Evolutionary conservation across 192 early-diverging fungal genomes (phyloP).

Genomic region (Geranomyces michiganensis): DNA sequence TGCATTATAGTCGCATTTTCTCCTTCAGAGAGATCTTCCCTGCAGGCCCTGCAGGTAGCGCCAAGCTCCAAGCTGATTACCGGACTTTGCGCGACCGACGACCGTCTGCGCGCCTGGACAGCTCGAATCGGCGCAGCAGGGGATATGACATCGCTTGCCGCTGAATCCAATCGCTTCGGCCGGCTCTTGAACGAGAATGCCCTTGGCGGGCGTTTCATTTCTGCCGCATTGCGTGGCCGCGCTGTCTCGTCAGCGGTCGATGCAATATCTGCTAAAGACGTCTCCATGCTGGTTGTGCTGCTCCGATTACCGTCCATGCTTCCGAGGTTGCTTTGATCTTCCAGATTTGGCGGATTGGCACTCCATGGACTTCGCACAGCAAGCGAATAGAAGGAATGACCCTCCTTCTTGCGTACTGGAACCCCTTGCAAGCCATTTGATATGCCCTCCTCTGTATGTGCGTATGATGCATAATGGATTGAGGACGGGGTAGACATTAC

Average conservation of each 20-base stretch:
- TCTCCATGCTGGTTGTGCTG: background rate
- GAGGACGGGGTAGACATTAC: slow-evolving; percentile 24
- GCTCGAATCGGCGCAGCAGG: background rate
- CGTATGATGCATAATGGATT: slow-evolving; percentile 12
- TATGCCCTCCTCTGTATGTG: background rate
- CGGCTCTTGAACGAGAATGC: slow-evolving; percentile 22
- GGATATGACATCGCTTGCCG: background rate
- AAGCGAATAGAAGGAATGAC: slow-evolving; percentile 30
- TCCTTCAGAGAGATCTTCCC: slow-evolving; percentile 26
- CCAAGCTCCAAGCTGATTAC: slow-evolving; percentile 30
- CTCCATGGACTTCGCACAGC: slow-evolving; percentile 23
- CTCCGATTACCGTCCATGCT: slow-evolving; percentile 2
- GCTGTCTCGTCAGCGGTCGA: background rate
- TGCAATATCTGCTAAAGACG: background rate
- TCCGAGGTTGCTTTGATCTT: background rate
- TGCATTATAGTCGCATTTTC: slow-evolving; percentile 29
- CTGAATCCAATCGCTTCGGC: slow-evolving; percentile 10
- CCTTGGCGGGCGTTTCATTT: slow-evolving; percentile 3
- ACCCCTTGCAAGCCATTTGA: slow-evolving; percentile 9
- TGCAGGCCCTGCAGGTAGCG: slow-evolving; percentile 36
- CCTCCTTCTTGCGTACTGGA: slow-evolving; percentile 28
- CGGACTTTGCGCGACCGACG: slow-evolving; percentile 2
- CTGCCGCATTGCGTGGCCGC: slow-evolving; percentile 16
- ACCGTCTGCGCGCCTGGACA: slow-evolving; percentile 5
- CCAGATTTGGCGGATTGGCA: too few species aligned